These are phyloP conservation scores for Annulohypoxylon moriforme DNA, from an alignment of 495 filamentous ascomycete genomes.

Conservation along the genomic window DNA sequence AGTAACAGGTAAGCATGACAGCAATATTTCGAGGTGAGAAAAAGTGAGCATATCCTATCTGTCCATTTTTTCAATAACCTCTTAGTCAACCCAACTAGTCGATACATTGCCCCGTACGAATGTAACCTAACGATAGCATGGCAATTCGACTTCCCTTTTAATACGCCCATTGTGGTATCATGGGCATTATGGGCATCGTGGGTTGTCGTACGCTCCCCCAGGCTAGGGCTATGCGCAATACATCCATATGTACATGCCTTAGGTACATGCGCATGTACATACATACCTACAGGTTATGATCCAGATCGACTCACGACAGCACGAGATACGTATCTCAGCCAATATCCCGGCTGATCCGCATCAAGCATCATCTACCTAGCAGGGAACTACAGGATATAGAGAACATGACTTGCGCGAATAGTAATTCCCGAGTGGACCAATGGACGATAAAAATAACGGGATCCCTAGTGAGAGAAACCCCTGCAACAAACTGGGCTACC, in stretches of 20 bases:
- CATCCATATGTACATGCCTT: background rate
- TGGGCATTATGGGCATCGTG: background rate
- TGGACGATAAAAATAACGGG: constrained; percentile 44
- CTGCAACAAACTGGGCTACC: constrained; percentile 32
- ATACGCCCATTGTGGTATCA: constrained; percentile 32
- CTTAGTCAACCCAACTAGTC: constrained; percentile 24
- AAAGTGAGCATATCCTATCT: constrained; percentile 30
- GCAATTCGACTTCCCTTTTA: constrained; percentile 38
- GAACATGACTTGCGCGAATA: constrained; percentile 38
- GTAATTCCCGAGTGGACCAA: constrained; percentile 43
- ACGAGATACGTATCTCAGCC: constrained; percentile 38
- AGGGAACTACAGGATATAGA: constrained; percentile 19
- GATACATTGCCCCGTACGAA: constrained; percentile 32
- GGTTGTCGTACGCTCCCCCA: constrained; percentile 16
- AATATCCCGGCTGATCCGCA: constrained; percentile 39
- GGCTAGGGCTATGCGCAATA: constrained; percentile 13
- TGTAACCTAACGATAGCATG: constrained; percentile 39
- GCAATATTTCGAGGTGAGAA: constrained; percentile 17
- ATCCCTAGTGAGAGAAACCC: constrained; percentile 25
- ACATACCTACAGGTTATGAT: too few relatives aligned
- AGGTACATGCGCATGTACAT: background rate
- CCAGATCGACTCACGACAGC: constrained; percentile 31
- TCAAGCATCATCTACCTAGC: constrained; percentile 16
- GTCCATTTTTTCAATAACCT: constrained; percentile 17
- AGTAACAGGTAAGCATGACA: constrained; percentile 19